These are phyloP conservation scores for Fusarium concolor DNA, from an alignment of 2,329 filamentous ascomycete genomes.

Conservation along the genomic window DNA sequence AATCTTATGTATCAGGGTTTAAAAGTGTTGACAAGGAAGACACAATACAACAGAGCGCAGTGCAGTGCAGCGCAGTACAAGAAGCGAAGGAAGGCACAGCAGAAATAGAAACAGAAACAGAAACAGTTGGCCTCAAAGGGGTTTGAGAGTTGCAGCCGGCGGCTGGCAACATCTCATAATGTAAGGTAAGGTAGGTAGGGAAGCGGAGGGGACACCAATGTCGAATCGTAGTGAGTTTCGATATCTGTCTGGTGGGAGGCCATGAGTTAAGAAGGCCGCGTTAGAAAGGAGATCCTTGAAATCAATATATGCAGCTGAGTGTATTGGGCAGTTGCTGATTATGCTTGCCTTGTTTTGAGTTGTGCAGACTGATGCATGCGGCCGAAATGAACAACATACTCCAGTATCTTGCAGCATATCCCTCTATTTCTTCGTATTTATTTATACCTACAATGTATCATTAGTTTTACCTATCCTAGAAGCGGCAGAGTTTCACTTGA, in stretches of 20 bases:
- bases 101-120: slow-evolving; percentile 16
- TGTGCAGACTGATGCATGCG: slow-evolving; percentile 25
- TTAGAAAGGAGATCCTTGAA: slow-evolving; percentile 28
- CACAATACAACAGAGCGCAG: background rate
- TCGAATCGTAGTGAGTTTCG: slow-evolving; percentile 23
- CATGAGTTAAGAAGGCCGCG: slow-evolving; percentile 41
- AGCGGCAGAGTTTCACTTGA: slow-evolving; percentile 14
- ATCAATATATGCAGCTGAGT: slow-evolving; percentile 31
- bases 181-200: slow-evolving; percentile 17
- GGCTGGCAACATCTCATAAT: slow-evolving; percentile 28
- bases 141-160: slow-evolving; percentile 11
- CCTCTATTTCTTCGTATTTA: background rate
- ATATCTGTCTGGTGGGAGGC: slow-evolving; percentile 30
- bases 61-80: background rate
- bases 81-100: slow-evolving; percentile 2
- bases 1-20: slow-evolving; percentile 11
- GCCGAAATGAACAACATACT: slow-evolving; percentile 29
- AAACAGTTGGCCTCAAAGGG: slow-evolving; percentile 37
- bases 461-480: background rate
- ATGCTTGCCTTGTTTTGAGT: slow-evolving; percentile 16
- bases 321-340: slow-evolving; percentile 22
- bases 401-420: slow-evolving; percentile 17
- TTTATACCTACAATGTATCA: background rate
- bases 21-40: slow-evolving; percentile 16
- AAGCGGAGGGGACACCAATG: slow-evolving; percentile 18